Conservation (phyloP, 129 eudicot species). For the Ambrosia trifida region DNA sequence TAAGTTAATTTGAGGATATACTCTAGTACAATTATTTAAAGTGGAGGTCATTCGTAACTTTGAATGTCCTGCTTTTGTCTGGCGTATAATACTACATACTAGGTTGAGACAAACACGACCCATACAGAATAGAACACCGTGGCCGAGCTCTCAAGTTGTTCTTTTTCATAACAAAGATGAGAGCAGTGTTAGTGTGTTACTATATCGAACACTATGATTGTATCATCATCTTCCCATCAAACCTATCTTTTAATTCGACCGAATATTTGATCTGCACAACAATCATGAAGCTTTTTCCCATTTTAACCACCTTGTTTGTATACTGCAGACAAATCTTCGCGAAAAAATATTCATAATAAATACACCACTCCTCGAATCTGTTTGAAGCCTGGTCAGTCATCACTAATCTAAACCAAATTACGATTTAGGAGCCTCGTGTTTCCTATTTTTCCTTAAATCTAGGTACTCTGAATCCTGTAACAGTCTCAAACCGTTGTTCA, state of each 20-base stretch:
- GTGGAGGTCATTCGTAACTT: too few relatives aligned
- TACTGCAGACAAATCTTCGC: not conserved
- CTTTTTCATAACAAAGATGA: not conserved
- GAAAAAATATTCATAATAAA: too few relatives aligned
- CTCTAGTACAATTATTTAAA: too few relatives aligned
- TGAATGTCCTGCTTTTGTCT: too few relatives aligned
- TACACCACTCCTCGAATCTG: too few relatives aligned
- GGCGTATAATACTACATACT: too few relatives aligned
- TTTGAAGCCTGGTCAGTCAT: not conserved
- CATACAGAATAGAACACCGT: too few relatives aligned
- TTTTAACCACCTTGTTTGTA: not conserved
- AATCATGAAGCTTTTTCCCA: not conserved
- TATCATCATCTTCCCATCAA: conserved; percentile 1
- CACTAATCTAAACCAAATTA: not conserved
- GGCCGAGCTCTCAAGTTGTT: not conserved
- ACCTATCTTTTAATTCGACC: not conserved
- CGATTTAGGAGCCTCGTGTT: not conserved
- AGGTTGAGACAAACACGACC: too few relatives aligned
- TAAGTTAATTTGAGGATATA: too few relatives aligned
- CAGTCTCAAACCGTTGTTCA: not conserved
- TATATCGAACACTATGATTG: not conserved
- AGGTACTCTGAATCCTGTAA: not conserved
- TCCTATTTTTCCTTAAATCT: not conserved
- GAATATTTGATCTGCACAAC: not conserved
- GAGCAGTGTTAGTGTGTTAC: too few relatives aligned